phyloP scores from a whole-genome alignment of 495 filamentous ascomycete species.

The Penicillium ochrochloron region DNA sequence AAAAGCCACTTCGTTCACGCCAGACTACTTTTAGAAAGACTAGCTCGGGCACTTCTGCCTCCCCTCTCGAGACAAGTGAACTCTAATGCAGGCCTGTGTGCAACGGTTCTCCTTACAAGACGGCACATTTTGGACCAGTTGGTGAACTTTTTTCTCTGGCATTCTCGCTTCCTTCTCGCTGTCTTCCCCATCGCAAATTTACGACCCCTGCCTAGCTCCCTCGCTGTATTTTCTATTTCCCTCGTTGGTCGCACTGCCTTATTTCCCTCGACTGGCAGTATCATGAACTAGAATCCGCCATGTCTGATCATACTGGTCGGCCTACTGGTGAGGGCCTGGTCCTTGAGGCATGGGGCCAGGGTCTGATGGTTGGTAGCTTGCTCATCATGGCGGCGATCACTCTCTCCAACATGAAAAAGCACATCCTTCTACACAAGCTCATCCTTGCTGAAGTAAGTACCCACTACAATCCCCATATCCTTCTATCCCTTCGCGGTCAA shows the following conservation, averaged over 20 bases:
- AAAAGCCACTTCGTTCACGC: constrained; percentile 7
- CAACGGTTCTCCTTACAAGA: constrained; percentile 4
- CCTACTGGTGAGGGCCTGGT: constrained; percentile 44
- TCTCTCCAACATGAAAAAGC: constrained; percentile 47
- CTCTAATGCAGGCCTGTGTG: constrained; percentile 13
- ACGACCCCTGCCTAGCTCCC: neutral
- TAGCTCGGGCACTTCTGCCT: neutral
- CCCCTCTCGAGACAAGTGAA: neutral
- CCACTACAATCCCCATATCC: neutral
- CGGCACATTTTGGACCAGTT: constrained; percentile 15
- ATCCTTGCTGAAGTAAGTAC: constrained; percentile 50
- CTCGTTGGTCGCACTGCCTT: too few relatives aligned
- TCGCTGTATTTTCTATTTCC: neutral
- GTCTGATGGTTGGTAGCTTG: constrained; percentile 51
- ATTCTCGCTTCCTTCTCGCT: neutral
- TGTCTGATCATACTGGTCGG: constrained; percentile 27
- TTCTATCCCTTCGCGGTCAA: neutral
- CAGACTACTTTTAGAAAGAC: constrained; percentile 3
- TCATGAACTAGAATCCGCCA: constrained; percentile 15
- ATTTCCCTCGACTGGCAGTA: neutral
- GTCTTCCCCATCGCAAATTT: neutral
- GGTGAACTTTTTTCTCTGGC: constrained; percentile 5
- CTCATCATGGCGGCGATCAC: constrained; percentile 52
- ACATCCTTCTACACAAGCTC: constrained; percentile 50
- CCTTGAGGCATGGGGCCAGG: constrained; percentile 55